phyloP scores from a whole-genome alignment of 1,284 basidiomycete genomes.

The Trichosporon inkin region DNA sequence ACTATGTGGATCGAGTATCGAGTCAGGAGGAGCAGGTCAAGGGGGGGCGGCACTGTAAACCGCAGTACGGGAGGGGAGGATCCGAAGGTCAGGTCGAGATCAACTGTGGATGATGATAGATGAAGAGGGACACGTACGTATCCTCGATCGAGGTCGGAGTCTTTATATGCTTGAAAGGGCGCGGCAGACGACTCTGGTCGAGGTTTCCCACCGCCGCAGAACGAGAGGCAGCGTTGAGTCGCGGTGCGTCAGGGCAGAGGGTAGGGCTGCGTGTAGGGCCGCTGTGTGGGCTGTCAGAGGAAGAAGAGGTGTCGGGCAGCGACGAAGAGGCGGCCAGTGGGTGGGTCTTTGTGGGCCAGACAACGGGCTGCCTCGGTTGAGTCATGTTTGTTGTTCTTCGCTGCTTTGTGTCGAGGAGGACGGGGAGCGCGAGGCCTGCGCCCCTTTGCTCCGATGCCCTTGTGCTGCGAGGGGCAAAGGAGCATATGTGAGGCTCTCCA shows the following conservation, averaged over 20 bases:
- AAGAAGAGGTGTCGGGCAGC: background rate
- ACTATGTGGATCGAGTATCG: background rate
- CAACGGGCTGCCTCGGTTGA: background rate
- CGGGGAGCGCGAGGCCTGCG: background rate
- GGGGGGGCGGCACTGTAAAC: conserved; percentile 4
- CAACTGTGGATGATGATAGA: background rate
- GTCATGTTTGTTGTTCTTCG: conserved; percentile 1
- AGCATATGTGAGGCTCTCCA: no score
- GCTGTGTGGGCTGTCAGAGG: conserved; percentile 3
- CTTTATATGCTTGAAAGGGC: conserved; percentile 6
- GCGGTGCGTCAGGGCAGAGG: background rate
- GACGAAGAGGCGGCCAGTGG: background rate
- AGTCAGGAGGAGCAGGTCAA: background rate
- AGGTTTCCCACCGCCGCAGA: background rate
- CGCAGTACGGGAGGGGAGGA: background rate
- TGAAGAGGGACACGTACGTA: background rate
- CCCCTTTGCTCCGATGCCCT: conserved; percentile 3
- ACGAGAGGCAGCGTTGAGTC: background rate
- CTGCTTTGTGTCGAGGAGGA: background rate
- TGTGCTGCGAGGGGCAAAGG: background rate
- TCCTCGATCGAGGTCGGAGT: background rate
- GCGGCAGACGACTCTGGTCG: background rate
- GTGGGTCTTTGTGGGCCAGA: background rate
- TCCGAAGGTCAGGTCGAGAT: conserved; percentile 1
- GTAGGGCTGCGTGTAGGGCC: background rate